Evolutionary conservation across 169 alveolate species (phyloP).

Genomic region (Plasmodium billcollinsi): DNA sequence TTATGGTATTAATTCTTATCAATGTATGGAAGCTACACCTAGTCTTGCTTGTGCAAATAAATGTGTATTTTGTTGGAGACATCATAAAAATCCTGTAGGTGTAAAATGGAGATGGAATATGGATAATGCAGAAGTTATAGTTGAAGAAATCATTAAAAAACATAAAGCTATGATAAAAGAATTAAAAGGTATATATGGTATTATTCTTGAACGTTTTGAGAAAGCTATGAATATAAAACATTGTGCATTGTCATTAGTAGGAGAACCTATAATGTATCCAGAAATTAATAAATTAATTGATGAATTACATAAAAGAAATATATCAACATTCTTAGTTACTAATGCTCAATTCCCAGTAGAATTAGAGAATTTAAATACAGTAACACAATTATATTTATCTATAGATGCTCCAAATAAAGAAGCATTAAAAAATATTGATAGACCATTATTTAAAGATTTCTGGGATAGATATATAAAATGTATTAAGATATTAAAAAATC

Average conservation of each 20-base stretch:
- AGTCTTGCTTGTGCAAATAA: conserved; percentile 94
- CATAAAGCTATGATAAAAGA: conserved; percentile 83
- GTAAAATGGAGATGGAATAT: conserved; percentile 90
- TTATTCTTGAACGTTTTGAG: conserved; percentile 79
- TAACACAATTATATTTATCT: conserved; percentile 89
- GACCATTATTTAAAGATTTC: conserved; percentile 90
- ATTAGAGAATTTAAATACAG: conserved; percentile 84
- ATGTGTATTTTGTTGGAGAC: conserved; percentile 95
- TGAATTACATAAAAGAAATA: conserved; percentile 85
- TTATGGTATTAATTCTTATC: conserved; percentile 92
- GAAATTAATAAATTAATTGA: conserved; percentile 88
- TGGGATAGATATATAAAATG: conserved; percentile 91
- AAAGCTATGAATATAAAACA: conserved; percentile 85
- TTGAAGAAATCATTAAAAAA: conserved; percentile 79
- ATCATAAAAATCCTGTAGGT: conserved; percentile 92
- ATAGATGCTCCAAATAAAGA: conserved; percentile 87
- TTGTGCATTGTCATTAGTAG: conserved; percentile 92
- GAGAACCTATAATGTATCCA: conserved; percentile 94
- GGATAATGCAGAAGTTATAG: conserved; percentile 88
- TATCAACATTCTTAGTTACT: conserved; percentile 91
- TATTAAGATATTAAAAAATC: conserved; percentile 81
- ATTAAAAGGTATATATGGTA: conserved; percentile 82
- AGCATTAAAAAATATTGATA: conserved; percentile 85
- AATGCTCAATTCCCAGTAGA: conserved; percentile 93
- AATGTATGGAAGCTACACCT: conserved; percentile 94